Evolutionary conservation across 768 basidiomycete species (phyloP).

Genomic region (Coprinopsis marcescibilis): DNA sequence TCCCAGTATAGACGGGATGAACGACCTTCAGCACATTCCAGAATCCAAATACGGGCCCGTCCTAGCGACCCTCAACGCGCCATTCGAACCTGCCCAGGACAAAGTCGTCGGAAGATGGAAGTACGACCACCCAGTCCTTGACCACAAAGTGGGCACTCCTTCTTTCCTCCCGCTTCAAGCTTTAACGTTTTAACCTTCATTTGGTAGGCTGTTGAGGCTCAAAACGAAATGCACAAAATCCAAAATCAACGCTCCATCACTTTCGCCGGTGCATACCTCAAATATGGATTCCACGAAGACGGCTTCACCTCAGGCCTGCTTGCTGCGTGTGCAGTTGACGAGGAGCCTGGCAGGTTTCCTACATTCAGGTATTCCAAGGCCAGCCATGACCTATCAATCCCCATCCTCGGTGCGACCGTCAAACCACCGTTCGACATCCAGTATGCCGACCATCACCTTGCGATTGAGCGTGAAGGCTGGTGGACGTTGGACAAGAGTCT

Average conservation of each 20-base stretch:
- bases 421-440: slow-evolving; percentile 38
- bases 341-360: slow-evolving; percentile 15
- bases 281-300: slow-evolving; percentile 82
- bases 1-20: slow-evolving; percentile 57
- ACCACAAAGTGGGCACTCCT: slow-evolving; percentile 33
- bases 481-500: slow-evolving; percentile 15
- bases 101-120: slow-evolving; percentile 45
- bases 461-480: slow-evolving; percentile 17
- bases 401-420: slow-evolving; percentile 22
- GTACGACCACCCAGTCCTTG: slow-evolving; percentile 69
- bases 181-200: too few relatives aligned
- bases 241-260: slow-evolving; percentile 59
- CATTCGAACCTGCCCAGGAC: slow-evolving; percentile 46
- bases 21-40: slow-evolving; percentile 63
- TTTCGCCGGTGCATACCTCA: slow-evolving; percentile 67
- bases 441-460: slow-evolving; percentile 29
- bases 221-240: slow-evolving; percentile 46
- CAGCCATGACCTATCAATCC: slow-evolving; percentile 13
- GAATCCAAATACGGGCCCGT: slow-evolving; percentile 52
- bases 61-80: slow-evolving; percentile 70
- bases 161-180: not conserved
- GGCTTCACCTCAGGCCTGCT: slow-evolving; percentile 51
- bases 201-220: slow-evolving; percentile 51
- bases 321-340: slow-evolving; percentile 29
- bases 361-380: slow-evolving; percentile 11